Evolutionary conservation across 192 early-diverging fungal genomes (phyloP), one percentile per base, ranked within the genome.

Genomic region (Chytriomyces sp.): DNA sequence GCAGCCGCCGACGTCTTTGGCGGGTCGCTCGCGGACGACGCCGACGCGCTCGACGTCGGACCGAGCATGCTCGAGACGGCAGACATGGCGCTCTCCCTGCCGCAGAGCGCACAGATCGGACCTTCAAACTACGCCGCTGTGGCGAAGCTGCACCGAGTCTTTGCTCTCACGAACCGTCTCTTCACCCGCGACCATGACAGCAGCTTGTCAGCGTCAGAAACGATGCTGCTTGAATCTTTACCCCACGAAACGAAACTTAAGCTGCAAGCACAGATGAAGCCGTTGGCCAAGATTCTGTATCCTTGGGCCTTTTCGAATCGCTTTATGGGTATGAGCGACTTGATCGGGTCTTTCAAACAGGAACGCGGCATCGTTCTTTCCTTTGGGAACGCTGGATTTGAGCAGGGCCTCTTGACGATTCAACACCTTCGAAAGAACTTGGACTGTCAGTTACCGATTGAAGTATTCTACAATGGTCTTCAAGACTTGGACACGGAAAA

Each of bases 281-380:
- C 33, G 28, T 34, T 53, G 10, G 19, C 31, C 33, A 54, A 33
- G 54, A 28, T 55, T 22, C 31, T 56, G 28, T 68, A 68, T 55
- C 65, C 65, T 6, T 68, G 65, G 65, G 65, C 65, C 6, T 68
- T 68, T 56, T 55, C 65, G n/a, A 68, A 68, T 33, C 44, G 65
- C 2, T 68, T 56, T 34, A 25, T 33, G 7, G 65, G 65, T 3
- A 55, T 68, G 32, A 56, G 17, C 31, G 65, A 68, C 34, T 37
- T 68, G 28, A 53, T 68, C 14, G 52, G 39, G n/a, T 68, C 65
- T 2, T 68, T 68, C 52, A 55, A 17, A 6, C n/a, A 55, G 36
- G 52, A 44, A 4, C 44, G 52, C n/a, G 65, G 65, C 26, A 56
- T 68, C 32, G 65, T 68, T 17, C 33, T 68, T 1, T 55, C 65